Percentiles rank a stretch among this genome's conserved stretches.
Evolutionary conservation across 345 rosid species (phyloP).

Genomic region (Combretum micranthum): DNA sequence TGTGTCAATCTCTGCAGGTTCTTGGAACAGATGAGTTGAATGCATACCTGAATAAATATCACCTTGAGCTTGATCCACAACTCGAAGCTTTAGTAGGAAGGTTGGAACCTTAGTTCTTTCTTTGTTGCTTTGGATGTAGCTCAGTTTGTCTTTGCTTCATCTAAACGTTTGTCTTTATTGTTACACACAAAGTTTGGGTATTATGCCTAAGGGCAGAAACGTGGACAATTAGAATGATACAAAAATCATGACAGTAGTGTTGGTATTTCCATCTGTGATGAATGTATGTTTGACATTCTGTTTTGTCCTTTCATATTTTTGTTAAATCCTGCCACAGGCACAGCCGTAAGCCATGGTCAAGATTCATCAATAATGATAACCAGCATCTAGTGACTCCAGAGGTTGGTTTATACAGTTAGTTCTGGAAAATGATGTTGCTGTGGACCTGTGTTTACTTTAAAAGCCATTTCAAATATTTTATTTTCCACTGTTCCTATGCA

Average conservation of each 20-base stretch:
- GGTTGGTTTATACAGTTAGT: conserved; percentile 17
- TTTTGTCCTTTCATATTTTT: background rate
- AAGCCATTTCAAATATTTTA: background rate
- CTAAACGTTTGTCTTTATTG: background rate
- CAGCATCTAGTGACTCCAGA: conserved; percentile 74
- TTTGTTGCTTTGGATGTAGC: background rate
- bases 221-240: background rate
- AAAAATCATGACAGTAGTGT: background rate
- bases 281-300: background rate
- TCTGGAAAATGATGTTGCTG: background rate
- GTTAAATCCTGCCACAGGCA: conserved; percentile 36
- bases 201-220: background rate
- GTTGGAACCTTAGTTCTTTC: conserved; percentile 15
- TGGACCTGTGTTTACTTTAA: background rate
- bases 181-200: background rate
- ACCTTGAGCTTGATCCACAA: conserved; percentile 77
- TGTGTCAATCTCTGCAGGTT: conserved; percentile 28
- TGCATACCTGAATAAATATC: conserved; percentile 73
- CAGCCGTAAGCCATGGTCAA: conserved; percentile 68
- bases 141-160: background rate
- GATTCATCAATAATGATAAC: conserved; percentile 60
- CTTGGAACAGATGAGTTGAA: conserved; percentile 72
- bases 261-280: background rate
- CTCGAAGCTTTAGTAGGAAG: conserved; percentile 78
- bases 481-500: conserved; percentile 17